Base-by-base conservation (phyloP, 169 alveolate species). In the Eimeria mitis region DNA sequence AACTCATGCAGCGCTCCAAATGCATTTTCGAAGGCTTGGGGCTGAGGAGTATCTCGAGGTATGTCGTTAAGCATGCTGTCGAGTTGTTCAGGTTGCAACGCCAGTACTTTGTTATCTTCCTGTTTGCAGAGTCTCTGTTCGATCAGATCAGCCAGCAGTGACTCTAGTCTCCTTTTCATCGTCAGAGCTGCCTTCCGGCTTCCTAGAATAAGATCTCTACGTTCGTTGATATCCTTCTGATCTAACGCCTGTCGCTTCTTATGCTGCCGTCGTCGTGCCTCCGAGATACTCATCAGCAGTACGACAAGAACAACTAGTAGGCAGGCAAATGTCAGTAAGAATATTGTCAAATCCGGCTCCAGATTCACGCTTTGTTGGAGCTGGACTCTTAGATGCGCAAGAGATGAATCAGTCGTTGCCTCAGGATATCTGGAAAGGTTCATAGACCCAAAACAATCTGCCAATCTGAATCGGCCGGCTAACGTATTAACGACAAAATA, bases 1-100 rank as follows among this genome's bases (percentile, higher is more conserved):
- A 87, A 65, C 42, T 87, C 81, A 71, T 87, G 92, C 7, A 87
- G 81, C 8, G 79, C 92, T 37, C 92, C 92, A 49, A 87, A 87
- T 13, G 92, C 92, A 40, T 87, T 63, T 87, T 87, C 92, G 44
- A 87, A 87, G 54, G 92, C 92, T 63, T 87, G 92, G n/a, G 92
- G 92, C 47, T 87, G 92, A 63, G 79, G 92, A 61, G 78, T 61
- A 8, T 83, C 92, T 37, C 31, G 79, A n/a, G 92, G 92, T 40
- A 87, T 87, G 63, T 9, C 23, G 21, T 31, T 31, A 5, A 87
- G 92, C 92, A 87, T 63, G n/a, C 34, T 59, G 28, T 63, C 61
- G 28, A 87, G 63, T 34, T 87, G 92, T 44, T 87, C 92, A 44
- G 92, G 92, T 68, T 56, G 75, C 81, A 87, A 44, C 5, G 92